Evolutionary conservation across 1,139 yeast species (phyloP), one percentile per base, ranked within the genome.

Genomic region (Hemisphaericaspora xylanilytica): DNA sequence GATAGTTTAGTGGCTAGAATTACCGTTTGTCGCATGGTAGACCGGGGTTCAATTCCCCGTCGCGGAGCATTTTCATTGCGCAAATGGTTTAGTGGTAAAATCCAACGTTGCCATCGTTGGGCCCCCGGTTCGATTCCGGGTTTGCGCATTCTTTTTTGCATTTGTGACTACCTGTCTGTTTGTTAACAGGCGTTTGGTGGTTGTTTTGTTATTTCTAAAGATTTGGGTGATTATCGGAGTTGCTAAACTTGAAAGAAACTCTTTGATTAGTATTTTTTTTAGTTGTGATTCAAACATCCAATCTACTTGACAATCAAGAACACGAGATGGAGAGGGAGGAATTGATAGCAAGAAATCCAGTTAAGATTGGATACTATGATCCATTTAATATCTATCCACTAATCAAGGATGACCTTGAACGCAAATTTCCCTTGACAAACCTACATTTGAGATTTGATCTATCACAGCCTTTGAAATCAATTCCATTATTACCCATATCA

Each of bases 301-400:
- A 5, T 9, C 8, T 20, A 5, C 5, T 20, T 20, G 8, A 20
- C 5, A 5, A 20, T 20, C 21, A 22, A 22, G 6, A 3, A 27
- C 15, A 14, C n/a, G 18, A 17, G 9, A 47, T 49, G 51, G 44
- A 43, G 11, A 29, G 38, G 20, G 40, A 40, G 13, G 45, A 41
- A 33, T 37, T 39, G 25, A 40, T 33, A 25, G 35, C 35, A 17
- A 54, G 48, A 29, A 57, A 55, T 38, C 65, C 70, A 17, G 62
- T 80, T 4, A 55, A 58, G 33, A 63, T 84, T 18, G 89, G 94
- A 8, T 89, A 81, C 59, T 88, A 85, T 59, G 97, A 92, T 56
- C 97, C 97, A 1, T 85, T 86, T 55, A 77, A 78, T 31, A 76
- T 84, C 1, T 85, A 74, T 52, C 74, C 78, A 1, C 61, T 65